Conservation (phyloP, 225 moss, liverwort and hornwort genomes). For the Pseudoscleropodium purum region DNA sequence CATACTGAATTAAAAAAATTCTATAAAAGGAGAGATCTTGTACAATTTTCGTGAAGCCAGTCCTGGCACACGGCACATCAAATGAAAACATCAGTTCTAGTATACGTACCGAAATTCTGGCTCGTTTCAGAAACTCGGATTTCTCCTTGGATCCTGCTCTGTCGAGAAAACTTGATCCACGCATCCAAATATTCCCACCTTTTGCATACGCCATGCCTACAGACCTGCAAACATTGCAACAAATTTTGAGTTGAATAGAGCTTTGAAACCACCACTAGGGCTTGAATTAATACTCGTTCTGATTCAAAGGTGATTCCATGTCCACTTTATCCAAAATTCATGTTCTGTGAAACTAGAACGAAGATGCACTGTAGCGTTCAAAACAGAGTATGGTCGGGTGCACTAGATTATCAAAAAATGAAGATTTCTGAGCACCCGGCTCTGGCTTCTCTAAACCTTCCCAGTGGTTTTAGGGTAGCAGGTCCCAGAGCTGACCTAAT, state of each 20-base stretch:
- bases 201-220: constrained; percentile 37
- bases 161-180: constrained; percentile 10
- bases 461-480: not conserved
- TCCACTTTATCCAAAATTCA: not conserved
- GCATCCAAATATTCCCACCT: constrained; percentile 37
- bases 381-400: not conserved
- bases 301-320: not conserved
- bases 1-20: not conserved
- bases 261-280: not conserved
- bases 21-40: not conserved
- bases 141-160: constrained; percentile 22
- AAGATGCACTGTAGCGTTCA: not conserved
- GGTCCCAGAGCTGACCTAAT: not conserved
- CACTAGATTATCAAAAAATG: not conserved
- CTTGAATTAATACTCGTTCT: not conserved
- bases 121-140: constrained; percentile 42
- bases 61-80: not conserved
- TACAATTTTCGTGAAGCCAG: not conserved
- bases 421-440: not conserved
- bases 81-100: not conserved
- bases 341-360: not conserved
- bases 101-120: constrained; percentile 26
- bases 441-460: not conserved
- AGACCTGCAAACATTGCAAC: constrained; percentile 24
- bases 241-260: not conserved